Evolutionary conservation across 2,329 filamentous ascomycete species (phyloP).

Genomic region (Cytospora mali): DNA sequence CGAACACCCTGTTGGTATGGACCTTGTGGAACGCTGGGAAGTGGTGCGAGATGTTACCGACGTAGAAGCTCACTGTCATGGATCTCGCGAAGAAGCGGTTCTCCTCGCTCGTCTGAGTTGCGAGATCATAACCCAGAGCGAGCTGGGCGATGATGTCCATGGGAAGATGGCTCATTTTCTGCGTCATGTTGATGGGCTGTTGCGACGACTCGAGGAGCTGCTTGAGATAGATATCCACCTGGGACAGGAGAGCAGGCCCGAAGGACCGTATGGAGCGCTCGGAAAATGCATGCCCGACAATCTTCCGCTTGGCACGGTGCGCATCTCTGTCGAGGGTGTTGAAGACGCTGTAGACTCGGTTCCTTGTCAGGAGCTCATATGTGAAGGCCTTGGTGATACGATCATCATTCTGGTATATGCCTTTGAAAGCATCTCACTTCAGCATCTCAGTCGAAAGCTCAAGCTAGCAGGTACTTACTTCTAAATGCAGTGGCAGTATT

Average conservation of each 20-base stretch:
- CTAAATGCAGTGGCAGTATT: constrained; percentile 1
- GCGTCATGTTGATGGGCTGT: not conserved
- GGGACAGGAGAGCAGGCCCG: constrained; percentile 27
- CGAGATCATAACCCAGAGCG: not conserved
- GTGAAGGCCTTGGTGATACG: not conserved
- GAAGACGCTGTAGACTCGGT: constrained; percentile 9
- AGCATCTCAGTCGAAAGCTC: not conserved
- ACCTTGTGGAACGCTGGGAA: too few species aligned
- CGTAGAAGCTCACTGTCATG: not conserved
- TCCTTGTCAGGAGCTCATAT: not conserved
- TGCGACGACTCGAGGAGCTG: not conserved
- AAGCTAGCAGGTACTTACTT: not conserved
- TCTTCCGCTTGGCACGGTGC: constrained; percentile 26
- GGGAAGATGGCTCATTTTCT: not conserved
- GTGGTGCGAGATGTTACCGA: not conserved
- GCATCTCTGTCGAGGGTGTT: constrained; percentile 23
- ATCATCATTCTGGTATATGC: not conserved
- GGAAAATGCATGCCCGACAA: constrained; percentile 26
- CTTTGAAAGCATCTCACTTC: not conserved
- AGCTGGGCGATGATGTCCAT: constrained; percentile 4
- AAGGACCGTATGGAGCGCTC: constrained; percentile 30
- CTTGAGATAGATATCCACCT: constrained; percentile 11
- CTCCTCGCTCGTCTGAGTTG: not conserved
- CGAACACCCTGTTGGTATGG: too few species aligned
- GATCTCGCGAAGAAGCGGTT: constrained; percentile 1